phyloP scores from a whole-genome alignment of 768 basidiomycete genomes.

The Mycena albidolilacea region DNA sequence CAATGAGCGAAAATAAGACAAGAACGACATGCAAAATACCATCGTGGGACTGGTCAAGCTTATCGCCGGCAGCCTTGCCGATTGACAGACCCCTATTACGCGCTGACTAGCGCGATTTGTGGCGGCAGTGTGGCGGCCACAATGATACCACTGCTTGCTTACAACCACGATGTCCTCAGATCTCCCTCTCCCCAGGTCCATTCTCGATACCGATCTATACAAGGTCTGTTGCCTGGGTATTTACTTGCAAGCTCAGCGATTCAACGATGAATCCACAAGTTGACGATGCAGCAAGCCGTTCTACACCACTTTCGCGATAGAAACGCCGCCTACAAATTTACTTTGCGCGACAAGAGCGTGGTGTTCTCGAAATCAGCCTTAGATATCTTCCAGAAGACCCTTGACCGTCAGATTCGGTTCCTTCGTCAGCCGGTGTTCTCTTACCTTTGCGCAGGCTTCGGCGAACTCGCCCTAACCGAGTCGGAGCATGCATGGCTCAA shows the following conservation, averaged over 20 bases:
- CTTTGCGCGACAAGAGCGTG: slow-evolving; percentile 77
- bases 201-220: slow-evolving; percentile 96
- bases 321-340: slow-evolving; percentile 83
- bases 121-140: no score
- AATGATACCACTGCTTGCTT: neutral
- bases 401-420: slow-evolving; percentile 64
- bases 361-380: slow-evolving; percentile 79
- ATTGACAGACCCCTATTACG: neutral
- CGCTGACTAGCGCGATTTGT: neutral
- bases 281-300: slow-evolving; percentile 97
- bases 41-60: slow-evolving; percentile 15
- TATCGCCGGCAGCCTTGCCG: neutral
- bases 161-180: slow-evolving; percentile 53
- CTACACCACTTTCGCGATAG: slow-evolving; percentile 81
- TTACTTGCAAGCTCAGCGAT: neutral
- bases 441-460: slow-evolving; percentile 68
- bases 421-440: slow-evolving; percentile 8
- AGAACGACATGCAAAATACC: slow-evolving; percentile 20
- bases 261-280: slow-evolving; percentile 56
- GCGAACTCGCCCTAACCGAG: slow-evolving; percentile 68
- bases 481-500: slow-evolving; percentile 80
- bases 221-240: slow-evolving; percentile 67
- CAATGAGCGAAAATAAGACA: slow-evolving; percentile 28
- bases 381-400: slow-evolving; percentile 67
- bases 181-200: slow-evolving; percentile 62